Evolutionary conservation across 768 basidiomycete species (phyloP), one percentile per base, ranked within the genome.

Genomic region (Tylopilus sp.): DNA sequence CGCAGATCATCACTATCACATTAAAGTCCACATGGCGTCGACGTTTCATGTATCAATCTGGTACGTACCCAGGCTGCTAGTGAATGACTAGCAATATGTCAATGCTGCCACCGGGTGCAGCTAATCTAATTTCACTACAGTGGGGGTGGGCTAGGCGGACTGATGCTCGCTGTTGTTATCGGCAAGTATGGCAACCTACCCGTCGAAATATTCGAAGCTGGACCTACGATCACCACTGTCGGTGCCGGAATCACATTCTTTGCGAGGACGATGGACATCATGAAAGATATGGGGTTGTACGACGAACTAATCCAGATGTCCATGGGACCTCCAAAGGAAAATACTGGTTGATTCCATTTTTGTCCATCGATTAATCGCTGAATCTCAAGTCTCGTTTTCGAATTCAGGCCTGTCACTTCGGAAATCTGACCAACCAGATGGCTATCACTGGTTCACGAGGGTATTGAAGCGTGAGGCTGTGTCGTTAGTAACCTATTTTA

Each of bases 221-320:
- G 74, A 1, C 55, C 71, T 0, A 57, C 59, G 20, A 67, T 79
- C 30, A 67, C 69, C 2, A 73, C 75, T 43, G 60, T 75, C 39
- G 77, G 78, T 6, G 76, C 76, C 17, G 77, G 77, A 1, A 70
- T 79, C 40, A 65, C 61, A 4, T 54, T 83, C 8, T 82, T 73
- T 56, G 71, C 72, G 23, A 75, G 81, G 71, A 64, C 58, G 69
- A 72, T 72, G 73, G 69, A 68, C 17, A 66, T 74, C 6, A 52
- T 77, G 57, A 62, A 70, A 26, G 57, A 65, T 2, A 56, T 79
- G 38, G 76, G 73, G 1, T 47, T 79, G 10, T 67, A 70, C 15
- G 65, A 72, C 6, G 73, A 71, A 10, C 42, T 68, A 20, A 15
- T 48, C 2, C 48, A 55, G 30, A 38, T 66, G 44, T 56, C 62